These are phyloP conservation scores for Naganishia cerealis DNA, from an alignment of 1,284 basidiomycete species.

Conservation along the genomic window DNA sequence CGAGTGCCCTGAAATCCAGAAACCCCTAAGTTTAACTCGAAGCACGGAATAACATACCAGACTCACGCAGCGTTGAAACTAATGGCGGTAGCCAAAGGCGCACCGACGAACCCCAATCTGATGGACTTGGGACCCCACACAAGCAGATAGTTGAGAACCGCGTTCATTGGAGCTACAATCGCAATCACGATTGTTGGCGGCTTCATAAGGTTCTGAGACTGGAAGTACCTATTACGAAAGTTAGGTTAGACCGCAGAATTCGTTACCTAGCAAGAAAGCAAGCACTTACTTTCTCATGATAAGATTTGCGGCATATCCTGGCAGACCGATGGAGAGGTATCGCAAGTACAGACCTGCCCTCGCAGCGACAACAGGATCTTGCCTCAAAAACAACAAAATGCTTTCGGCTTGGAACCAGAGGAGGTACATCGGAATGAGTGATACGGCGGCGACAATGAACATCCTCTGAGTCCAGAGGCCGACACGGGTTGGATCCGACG, in stretches of 20 bases:
- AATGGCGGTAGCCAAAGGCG: slow-evolving; percentile 83
- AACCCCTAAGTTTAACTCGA: background rate
- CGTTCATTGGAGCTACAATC: slow-evolving; percentile 82
- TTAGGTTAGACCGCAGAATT: background rate
- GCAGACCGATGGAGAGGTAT: slow-evolving; percentile 77
- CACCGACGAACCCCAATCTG: slow-evolving; percentile 86
- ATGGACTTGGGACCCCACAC: slow-evolving; percentile 80
- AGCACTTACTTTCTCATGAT: slow-evolving; percentile 47
- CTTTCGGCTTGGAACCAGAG: slow-evolving; percentile 77
- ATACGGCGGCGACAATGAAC: slow-evolving; percentile 43
- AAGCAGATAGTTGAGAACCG: slow-evolving; percentile 76
- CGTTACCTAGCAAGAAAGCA: background rate
- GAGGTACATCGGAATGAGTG: slow-evolving; percentile 46
- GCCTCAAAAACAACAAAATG: slow-evolving; percentile 73
- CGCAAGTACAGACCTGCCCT: slow-evolving; percentile 75
- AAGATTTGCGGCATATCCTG: slow-evolving; percentile 66
- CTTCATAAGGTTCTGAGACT: slow-evolving; percentile 81
- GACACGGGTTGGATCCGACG: slow-evolving; percentile 74
- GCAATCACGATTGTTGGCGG: slow-evolving; percentile 84
- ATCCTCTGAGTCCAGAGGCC: slow-evolving; percentile 89
- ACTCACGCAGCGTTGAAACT: slow-evolving; percentile 77
- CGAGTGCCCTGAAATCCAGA: slow-evolving; percentile 46
- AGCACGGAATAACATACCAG: background rate
- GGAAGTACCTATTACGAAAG: slow-evolving; percentile 68
- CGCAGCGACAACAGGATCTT: slow-evolving; percentile 78